Evolutionary conservation across 1,139 yeast species (phyloP).

Genomic region (Debaryomycetaceae sp.): DNA sequence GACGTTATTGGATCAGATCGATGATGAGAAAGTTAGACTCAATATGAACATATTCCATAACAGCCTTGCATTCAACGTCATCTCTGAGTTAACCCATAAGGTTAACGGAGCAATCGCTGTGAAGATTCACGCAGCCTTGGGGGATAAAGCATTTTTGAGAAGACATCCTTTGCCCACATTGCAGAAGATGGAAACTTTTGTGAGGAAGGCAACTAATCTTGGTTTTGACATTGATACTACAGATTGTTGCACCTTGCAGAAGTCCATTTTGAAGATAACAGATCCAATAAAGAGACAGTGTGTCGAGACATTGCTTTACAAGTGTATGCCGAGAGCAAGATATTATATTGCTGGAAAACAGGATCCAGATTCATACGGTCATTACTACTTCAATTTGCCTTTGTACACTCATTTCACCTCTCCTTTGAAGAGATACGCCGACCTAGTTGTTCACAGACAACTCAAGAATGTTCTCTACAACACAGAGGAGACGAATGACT

Average conservation of each 20-base stretch:
- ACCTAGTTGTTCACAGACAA: slow-evolving; percentile 89
- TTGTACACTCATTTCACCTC: slow-evolving; percentile 91
- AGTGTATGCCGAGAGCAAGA: slow-evolving; percentile 81
- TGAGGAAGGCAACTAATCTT: slow-evolving; percentile 61
- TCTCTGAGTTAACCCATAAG: slow-evolving; percentile 75
- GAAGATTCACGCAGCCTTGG: slow-evolving; percentile 68
- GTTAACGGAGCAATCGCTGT: slow-evolving; percentile 88
- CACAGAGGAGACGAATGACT: slow-evolving; percentile 33
- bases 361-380: slow-evolving; percentile 74
- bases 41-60: slow-evolving; percentile 72
- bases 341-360: slow-evolving; percentile 87
- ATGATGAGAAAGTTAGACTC: slow-evolving; percentile 76
- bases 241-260: slow-evolving; percentile 68
- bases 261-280: slow-evolving; percentile 61
- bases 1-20: slow-evolving; percentile 74
- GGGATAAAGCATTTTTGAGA: slow-evolving; percentile 79
- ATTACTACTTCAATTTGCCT: slow-evolving; percentile 79
- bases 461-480: slow-evolving; percentile 60
- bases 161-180: slow-evolving; percentile 84
- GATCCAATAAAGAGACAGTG: slow-evolving; percentile 68
- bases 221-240: slow-evolving; percentile 73
- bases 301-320: slow-evolving; percentile 74
- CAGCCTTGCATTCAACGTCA: slow-evolving; percentile 52
- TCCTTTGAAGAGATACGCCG: slow-evolving; percentile 90
- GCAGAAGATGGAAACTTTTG: slow-evolving; percentile 77